These are phyloP conservation scores for Sugiyamaella marilandica DNA, from an alignment of 805 yeast genomes.

Conservation along the genomic window DNA sequence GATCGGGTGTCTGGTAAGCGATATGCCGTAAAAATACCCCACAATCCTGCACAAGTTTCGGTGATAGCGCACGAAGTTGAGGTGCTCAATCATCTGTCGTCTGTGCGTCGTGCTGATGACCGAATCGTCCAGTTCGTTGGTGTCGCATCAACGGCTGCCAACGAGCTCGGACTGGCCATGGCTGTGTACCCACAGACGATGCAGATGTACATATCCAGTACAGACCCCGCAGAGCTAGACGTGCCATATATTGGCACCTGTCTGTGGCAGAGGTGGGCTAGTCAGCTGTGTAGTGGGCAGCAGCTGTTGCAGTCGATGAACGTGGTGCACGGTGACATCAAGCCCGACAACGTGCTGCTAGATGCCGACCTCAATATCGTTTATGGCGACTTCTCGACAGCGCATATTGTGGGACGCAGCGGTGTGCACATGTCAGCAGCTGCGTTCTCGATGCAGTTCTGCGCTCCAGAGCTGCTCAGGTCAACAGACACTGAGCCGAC, in stretches of 20 bases:
- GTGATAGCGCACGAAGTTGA: slow-evolving; percentile 17
- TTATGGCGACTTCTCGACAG: slow-evolving; percentile 47
- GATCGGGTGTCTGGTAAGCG: neutral
- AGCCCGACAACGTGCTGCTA: slow-evolving; percentile 43
- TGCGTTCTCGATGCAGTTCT: slow-evolving; percentile 38
- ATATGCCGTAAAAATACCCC: slow-evolving; percentile 17
- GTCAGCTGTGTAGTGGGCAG: slow-evolving; percentile 24
- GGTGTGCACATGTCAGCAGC: slow-evolving; percentile 29
- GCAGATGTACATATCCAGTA: slow-evolving; percentile 6
- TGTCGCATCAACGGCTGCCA: neutral
- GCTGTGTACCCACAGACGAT: slow-evolving; percentile 19
- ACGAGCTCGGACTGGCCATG: slow-evolving; percentile 19
- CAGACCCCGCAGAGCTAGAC: neutral
- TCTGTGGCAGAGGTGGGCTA: slow-evolving; percentile 27
- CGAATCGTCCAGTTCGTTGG: slow-evolving; percentile 18
- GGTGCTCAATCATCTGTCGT: neutral
- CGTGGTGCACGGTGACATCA: slow-evolving; percentile 46
- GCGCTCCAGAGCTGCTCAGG: slow-evolving; percentile 44
- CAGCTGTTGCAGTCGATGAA: slow-evolving; percentile 22
- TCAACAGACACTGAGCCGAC: slow-evolving; percentile 29
- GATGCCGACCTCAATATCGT: slow-evolving; percentile 30
- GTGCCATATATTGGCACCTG: slow-evolving; percentile 24
- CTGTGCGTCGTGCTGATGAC: neutral
- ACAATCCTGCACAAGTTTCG: neutral
- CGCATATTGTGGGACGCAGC: slow-evolving; percentile 22